Evolutionary conservation across 2,329 filamentous ascomycete species (phyloP), one percentile per base, ranked within the genome.

Genomic region (Alternaria sp.): DNA sequence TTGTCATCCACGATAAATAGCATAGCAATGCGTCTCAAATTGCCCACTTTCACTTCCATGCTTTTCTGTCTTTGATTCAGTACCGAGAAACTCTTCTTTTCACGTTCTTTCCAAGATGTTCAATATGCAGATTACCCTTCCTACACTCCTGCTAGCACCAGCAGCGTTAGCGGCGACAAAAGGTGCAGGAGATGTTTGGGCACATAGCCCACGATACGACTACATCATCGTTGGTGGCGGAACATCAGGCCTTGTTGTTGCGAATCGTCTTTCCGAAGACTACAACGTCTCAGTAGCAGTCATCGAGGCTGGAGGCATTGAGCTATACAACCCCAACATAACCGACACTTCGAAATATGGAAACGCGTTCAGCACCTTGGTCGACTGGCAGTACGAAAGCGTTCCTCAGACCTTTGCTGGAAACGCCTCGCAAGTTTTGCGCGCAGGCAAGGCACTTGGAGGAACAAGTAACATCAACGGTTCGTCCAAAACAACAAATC

Each of bases 331-430:
- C 22, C 30, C 50, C n/a, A 43, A 53, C 16, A 40, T 53, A 18
- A 30, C 50, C n/a, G 25, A 53, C 18, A 53, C 50, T 14, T 53
- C 38, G 22, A 43, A 53, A 22, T 43, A 53, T 22, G 50, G 50
- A 12, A 40, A 38, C 18, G 36, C 50, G 22, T 53, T n/a, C 3
- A 36, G 49, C 22, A 52, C 36, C 41, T 22, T 14, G 36, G 30
- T 52, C 22, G 49, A 52, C 25, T 52, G 49, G 49, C 49, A 52
- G 30, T 52, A 52, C 25, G 25, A n/a, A n/a, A 52, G 49, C n/a
- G 49, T 27, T 28, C 49, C 36, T 30, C 49, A 52, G 16, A 25
- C 18, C 14, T 52, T 28, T 20, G 36, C 49, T 8, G 9, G 20
- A 18, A 38, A 38, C 12, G 49, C 36, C 25, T 41, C 36, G 18